Base-by-base conservation (phyloP, 2,329 filamentous ascomycete genomes). In the Diaporthe citri region DNA sequence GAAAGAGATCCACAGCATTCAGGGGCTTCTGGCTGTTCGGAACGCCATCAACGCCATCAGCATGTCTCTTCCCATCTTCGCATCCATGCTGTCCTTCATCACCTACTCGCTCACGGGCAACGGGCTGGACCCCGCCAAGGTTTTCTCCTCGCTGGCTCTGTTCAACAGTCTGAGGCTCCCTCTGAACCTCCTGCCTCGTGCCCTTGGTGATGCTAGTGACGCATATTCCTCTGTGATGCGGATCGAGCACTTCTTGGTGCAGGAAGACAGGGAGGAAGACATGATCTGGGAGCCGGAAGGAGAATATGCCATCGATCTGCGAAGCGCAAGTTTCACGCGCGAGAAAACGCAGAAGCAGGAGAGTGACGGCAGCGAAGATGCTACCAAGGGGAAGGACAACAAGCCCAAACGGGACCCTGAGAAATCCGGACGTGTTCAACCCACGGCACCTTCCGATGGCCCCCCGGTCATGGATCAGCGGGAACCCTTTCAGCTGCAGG, bases 41-140 rank as follows among this genome's bases (percentile, higher is more conserved):
- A 97, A 97, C 82, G 95, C 89, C 55, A 95, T 97, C 85, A 93
- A 95, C 83, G 93, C 94, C 17, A 88, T 97, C 66, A 94, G 94
- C 80, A 91, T 97, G 89, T 93, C 95, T 0, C 89, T 98, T 80
- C 96, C 97, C 8, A 94, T 97, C 71, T 98, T 98, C 79, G 95
- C 96, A 0, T 97, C 96, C 2, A 98, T 98, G 95, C 84, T 98
- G 52, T 91, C 96, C 0, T 98, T 98, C 83, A 96, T 98, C 83
- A 96, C 95, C 0, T 93, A 91, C 79, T 92, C 91, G 1, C 84
- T 93, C 43, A 89, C 91, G 1, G 87, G 93, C 74, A 93, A 95
- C 78, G 83, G 83, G 39, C 88, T 98, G 25, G 87, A 90, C 1
- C 92, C 97, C 0, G 95, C 95, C 0, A 88, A 92, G 31, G 90